A percentile compares a stretch with the other conserved stretches of the same genome.
Evolutionary conservation across 2,329 filamentous ascomycete species (phyloP).

Genomic region (Sclerotinia subarctica): DNA sequence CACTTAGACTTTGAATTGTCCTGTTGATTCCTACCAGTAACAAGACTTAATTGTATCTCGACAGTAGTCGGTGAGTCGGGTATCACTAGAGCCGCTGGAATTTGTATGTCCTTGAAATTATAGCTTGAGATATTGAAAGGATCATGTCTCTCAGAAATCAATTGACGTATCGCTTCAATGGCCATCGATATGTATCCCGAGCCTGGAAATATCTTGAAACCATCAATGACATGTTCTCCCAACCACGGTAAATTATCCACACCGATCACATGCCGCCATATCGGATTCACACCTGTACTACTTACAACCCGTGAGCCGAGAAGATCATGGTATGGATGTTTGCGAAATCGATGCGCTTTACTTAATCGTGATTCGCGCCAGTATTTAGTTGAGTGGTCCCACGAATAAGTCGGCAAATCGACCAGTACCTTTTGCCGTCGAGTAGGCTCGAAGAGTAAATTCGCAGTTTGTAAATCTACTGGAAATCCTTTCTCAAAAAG

Average conservation of each 20-base stretch:
- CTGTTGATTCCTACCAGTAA: slow-evolving; percentile 44
- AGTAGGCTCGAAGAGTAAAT: slow-evolving; percentile 41
- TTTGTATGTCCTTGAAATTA: background rate
- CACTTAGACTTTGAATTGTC: background rate
- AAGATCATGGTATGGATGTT: background rate
- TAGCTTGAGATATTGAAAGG: background rate
- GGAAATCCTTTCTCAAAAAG: slow-evolving; percentile 24
- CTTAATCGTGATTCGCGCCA: slow-evolving; percentile 53
- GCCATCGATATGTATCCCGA: slow-evolving; percentile 37
- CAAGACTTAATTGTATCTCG: slow-evolving; percentile 50
- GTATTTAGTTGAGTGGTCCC: slow-evolving; percentile 51
- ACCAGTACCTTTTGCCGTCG: background rate
- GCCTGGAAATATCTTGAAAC: slow-evolving; percentile 35
- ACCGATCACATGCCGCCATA: background rate
- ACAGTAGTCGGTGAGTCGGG: slow-evolving; percentile 39
- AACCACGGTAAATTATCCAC: background rate
- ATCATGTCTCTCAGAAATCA: background rate
- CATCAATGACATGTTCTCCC: slow-evolving; percentile 49
- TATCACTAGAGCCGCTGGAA: background rate
- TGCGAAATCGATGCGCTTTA: slow-evolving; percentile 36
- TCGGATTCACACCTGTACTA: background rate
- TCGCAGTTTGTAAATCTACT: slow-evolving; percentile 47
- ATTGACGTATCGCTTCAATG: slow-evolving; percentile 32
- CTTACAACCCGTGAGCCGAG: background rate
- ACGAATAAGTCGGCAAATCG: slow-evolving; percentile 50